Base-by-base conservation (phyloP, 177 flowering plant species). In the Telopea speciosissima region DNA sequence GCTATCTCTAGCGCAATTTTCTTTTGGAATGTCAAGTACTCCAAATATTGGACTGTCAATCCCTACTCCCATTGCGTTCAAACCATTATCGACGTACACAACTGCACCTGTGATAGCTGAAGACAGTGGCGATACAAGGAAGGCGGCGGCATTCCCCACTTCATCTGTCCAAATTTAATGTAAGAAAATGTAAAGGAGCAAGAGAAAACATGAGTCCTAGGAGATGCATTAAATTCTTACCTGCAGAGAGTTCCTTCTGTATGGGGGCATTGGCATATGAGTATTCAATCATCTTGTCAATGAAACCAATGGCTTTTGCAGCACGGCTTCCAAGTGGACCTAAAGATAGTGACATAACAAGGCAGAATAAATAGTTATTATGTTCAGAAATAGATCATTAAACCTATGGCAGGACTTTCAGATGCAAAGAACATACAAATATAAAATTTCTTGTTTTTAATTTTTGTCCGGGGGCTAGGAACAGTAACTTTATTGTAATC, bases 311-410 rank as follows among this genome's bases (percentile, higher is more conserved):
- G 52, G 98, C 95, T 79, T 89, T 92, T 70, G 98, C 98, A 69
- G 98, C 98, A 60, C 96, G 90, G 69, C 98, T 92, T 79, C 95
- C 70, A 24, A 92, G 71, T 23, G 98, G 98, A 22, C 97, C 97
- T 92, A n/a, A 45, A 3, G 54, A 45, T 8, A 45, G 2, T 8
- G 19, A 13, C 54, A 45, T 12, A 45, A 45, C 54, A 45, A 45
- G 54, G 14, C 54, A 45, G 3, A 45, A 45, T 0, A 8, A 45
- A 45, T 11, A 45, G 40, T 45, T 45, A 45, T 1, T 17, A 45
- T 45, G 54, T 45, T 45, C 4, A 0, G 19, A 13, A 45, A 45
- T 12, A 45, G 19, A 3, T 45, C 16, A 45, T 45, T 45, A 16
- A 45, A 45, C 19, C 54, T 45, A 45, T 16, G 5, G 40, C 40